A percentile compares a stretch with the other conserved stretches of the same genome.
These are phyloP conservation scores for Lupinus albus DNA, from an alignment of 306 rosid genomes.

Conservation along the genomic window DNA sequence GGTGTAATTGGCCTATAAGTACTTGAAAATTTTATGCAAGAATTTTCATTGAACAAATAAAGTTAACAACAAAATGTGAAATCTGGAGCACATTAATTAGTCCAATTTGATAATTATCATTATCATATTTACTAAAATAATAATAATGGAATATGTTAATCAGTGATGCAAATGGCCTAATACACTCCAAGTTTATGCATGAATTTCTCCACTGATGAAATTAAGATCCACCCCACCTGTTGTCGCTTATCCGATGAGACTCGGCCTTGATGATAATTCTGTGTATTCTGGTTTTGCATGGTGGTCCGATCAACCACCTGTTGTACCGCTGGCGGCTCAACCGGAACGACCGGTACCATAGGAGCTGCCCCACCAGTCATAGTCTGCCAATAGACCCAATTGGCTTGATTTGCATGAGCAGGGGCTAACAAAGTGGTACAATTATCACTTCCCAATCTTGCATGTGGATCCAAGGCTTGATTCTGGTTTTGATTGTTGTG, in stretches of 20 bases:
- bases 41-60: background rate
- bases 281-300: constrained; percentile 58
- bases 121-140: too few species aligned
- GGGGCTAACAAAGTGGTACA: constrained; percentile 46
- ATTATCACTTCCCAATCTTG: constrained; percentile 51
- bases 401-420: constrained; percentile 46
- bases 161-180: background rate
- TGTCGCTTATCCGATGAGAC: constrained; percentile 49
- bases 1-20: too few species aligned
- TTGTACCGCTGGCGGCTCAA: constrained; percentile 12
- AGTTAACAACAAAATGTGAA: background rate
- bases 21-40: background rate
- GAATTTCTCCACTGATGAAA: background rate
- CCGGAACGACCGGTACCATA: constrained; percentile 34
- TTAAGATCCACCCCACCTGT: constrained; percentile 53
- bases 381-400: constrained; percentile 86
- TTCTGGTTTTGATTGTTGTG: constrained; percentile 43
- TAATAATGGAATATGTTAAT: too few species aligned
- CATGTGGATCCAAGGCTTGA: constrained; percentile 49
- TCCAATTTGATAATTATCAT: background rate
- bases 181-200: background rate
- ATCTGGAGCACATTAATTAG: too few species aligned
- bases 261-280: constrained; percentile 48
- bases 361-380: constrained; percentile 37
- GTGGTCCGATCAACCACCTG: constrained; percentile 43